Conservation (phyloP, 2,329 filamentous ascomycete genomes). For the Sphaerulina populicola region DNA sequence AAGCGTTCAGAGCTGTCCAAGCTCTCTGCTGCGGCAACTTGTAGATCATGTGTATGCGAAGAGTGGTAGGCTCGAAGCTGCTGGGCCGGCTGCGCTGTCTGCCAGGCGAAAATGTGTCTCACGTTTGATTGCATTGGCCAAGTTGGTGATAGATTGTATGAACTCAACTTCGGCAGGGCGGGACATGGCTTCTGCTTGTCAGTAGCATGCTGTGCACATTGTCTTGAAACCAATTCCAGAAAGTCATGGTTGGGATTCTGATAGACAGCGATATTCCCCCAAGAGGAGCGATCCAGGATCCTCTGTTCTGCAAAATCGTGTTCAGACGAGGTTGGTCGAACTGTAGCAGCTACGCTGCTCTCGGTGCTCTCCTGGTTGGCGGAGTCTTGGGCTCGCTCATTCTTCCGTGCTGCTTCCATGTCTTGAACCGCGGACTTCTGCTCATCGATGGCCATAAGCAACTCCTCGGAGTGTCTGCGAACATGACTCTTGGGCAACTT, state of each 20-base stretch:
- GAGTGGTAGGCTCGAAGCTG: slow-evolving; percentile 6
- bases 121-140: background rate
- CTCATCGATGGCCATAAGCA: background rate
- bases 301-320: too few relatives aligned
- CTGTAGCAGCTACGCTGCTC: too few relatives aligned
- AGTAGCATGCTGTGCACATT: too few relatives aligned
- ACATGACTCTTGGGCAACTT: background rate
- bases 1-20: background rate
- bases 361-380: background rate
- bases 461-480: background rate
- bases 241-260: too few relatives aligned
- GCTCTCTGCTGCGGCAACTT: background rate
- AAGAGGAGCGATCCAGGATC: too few relatives aligned
- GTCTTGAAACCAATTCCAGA: too few relatives aligned
- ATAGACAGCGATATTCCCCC: too few relatives aligned
- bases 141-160: background rate
- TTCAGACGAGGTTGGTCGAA: too few relatives aligned
- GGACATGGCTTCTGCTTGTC: background rate
- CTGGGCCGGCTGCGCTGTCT: background rate
- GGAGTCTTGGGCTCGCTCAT: background rate
- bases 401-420: background rate
- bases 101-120: background rate
- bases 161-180: background rate
- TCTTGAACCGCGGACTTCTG: background rate
- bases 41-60: background rate